phyloP scores from a whole-genome alignment of 1,284 basidiomycete genomes.

The Mycocalia duriaeana region DNA sequence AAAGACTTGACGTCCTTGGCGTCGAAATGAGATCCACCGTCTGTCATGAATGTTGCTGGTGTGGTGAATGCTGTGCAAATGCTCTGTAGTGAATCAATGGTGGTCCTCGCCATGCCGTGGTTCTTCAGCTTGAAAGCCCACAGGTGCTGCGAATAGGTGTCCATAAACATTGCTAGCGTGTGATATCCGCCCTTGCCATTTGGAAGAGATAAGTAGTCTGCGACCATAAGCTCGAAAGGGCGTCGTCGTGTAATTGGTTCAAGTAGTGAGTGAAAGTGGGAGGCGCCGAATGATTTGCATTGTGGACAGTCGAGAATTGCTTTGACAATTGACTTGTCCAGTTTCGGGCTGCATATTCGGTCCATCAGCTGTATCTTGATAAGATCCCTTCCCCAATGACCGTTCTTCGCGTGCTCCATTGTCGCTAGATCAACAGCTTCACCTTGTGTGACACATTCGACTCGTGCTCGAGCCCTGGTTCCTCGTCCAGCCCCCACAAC shows the following conservation, averaged over 20 bases:
- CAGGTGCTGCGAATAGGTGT: background rate
- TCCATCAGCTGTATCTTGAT: background rate
- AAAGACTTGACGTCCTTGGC: background rate
- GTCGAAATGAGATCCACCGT: background rate
- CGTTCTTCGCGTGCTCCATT: conserved; percentile 16
- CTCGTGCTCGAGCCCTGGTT: conserved; percentile 10
- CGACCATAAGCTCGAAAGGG: no score
- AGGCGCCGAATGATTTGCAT: no score
- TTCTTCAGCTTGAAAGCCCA: background rate
- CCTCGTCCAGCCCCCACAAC: conserved; percentile 12
- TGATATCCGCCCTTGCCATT: background rate
- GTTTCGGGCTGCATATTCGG: background rate
- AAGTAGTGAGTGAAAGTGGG: no score
- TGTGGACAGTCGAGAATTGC: no score
- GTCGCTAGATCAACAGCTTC: conserved; percentile 13
- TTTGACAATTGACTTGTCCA: background rate
- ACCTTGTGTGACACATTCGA: conserved; percentile 10
- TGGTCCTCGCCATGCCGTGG: background rate
- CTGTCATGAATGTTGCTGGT: background rate
- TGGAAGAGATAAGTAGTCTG: no score
- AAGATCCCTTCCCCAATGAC: conserved; percentile 15
- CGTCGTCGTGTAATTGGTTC: no score
- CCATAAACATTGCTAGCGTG: background rate
- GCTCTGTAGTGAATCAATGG: background rate
- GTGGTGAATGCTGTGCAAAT: background rate